Evolutionary conservation across 2,329 filamentous ascomycete species (phyloP), one percentile per base, ranked within the genome.

Genomic region (Venturiaceae sp.): DNA sequence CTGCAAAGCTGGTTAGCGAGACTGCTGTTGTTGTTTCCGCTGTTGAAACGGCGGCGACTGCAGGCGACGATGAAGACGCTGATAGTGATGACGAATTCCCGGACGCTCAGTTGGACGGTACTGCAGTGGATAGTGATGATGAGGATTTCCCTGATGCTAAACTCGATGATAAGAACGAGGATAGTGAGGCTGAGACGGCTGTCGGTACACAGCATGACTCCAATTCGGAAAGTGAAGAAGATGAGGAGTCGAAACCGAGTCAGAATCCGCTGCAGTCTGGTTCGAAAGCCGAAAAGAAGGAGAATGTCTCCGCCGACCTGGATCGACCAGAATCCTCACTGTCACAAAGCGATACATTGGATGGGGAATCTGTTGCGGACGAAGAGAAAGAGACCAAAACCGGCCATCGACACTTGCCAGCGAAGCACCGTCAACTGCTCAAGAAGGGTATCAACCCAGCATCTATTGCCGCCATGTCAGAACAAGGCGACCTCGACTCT

Each of bases 41-140:
- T 63, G 21, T 61, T 23, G 62, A 57, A 14, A 66, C 68, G 39
- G 65, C 63, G 53, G 55, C 66, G 14, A 64, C 65, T n/a, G 66
- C 66, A 19, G 68, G 66, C 9, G 67, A 64, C 19, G 57, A 55
- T n/a, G 67, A 68, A 36, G 65, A 69, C 2, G 64, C 58, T 2
- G 70, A 76, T 39, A 72, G 73, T 6, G 72, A 78, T 28, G 74
- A 78, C 9, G 71, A 72, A 26, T 78, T 77, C 41, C 75, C 73
- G 2, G 77, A 77, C 64, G 66, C 55, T 21, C 46, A 47, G 58
- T 19, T 41, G 2, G 47, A 55, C 28, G 58, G 3, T 14, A 36
- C 68, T 9, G 62, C 63, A 44, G 58, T 60, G 61, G 63, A 50
- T 30, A 63, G 58, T 23, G 53, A 62, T 9, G 61, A 64, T 28